Evolutionary conservation across 2,329 filamentous ascomycete genomes (phyloP), one percentile per base, ranked within the genome.

Genomic region (Xylogone sp.): DNA sequence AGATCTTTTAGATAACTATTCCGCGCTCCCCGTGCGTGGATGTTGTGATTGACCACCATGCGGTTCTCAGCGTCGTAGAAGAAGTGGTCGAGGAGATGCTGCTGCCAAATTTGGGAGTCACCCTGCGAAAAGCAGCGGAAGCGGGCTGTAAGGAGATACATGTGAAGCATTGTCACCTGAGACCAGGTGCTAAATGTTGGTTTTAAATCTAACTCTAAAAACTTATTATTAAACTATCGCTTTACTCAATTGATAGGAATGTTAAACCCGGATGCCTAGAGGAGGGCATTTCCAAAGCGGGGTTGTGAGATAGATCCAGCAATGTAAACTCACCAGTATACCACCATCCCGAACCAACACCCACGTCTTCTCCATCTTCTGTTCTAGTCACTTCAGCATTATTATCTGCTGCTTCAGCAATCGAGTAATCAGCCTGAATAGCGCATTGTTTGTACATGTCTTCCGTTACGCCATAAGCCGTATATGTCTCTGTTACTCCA

Each of bases 161-260:
- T 88, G 75, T 99, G 93, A 53, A 99, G 80, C 78, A 96, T 96
- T 31, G 92, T 94, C 43, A 97, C 86, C 71, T 97, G 92, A 19
- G 91, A 89, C 94, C 94, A 99, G 51, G 89, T 93, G 66, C 86
- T 92, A 71, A 99, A 99, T 0, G 91, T 97, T 1, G 91, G 89
- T 27, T 81, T 78, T 18, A 99, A 82, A 21, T 82, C 82, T 57
- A 96, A 82, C 48, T 86, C 90, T 96, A 62, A 13, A 10, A 18
- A 13, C 13, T 4, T 4, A 9, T 18, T 39, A 16, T 39, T 16
- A 39, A n/a, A n/a, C n/a, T n/a, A n/a, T n/a, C n/a, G n/a, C n/a
- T n/a, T n/a, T n/a, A n/a, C n/a, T n/a, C n/a, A n/a, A n/a, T n/a
- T n/a, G n/a, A n/a, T n/a, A n/a, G n/a, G n/a, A n/a, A n/a, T n/a